phyloP scores from a whole-genome alignment of 192 early-diverging fungal genomes.

The Cetraspora pellucida region DNA sequence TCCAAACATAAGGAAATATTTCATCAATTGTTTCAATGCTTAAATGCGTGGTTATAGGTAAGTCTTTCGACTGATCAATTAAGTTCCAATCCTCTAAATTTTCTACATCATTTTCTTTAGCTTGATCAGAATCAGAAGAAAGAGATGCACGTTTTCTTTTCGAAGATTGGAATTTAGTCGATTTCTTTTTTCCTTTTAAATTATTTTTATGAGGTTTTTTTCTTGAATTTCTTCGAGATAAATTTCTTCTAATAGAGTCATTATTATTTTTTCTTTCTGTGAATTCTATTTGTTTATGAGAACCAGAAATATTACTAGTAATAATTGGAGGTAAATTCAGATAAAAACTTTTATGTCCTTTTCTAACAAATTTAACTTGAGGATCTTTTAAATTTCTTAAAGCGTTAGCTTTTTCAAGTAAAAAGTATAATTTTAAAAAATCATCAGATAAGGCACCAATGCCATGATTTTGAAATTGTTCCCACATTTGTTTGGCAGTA shows the following conservation, averaged over 20 bases:
- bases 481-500: conserved; percentile 24
- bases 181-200: neutral
- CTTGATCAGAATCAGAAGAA: neutral
- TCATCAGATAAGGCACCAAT: conserved; percentile 25
- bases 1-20: conserved; percentile 36
- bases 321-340: neutral
- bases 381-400: neutral
- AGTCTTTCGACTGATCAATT: conserved; percentile 8
- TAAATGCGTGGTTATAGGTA: conserved; percentile 31
- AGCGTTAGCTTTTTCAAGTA: neutral
- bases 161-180: neutral
- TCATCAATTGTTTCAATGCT: conserved; percentile 34
- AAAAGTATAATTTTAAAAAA: conserved; percentile 25
- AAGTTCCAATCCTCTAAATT: conserved; percentile 18
- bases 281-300: neutral
- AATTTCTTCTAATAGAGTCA: neutral
- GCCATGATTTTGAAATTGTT: conserved; percentile 32
- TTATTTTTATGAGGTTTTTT: too few species aligned
- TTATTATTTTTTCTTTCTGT: neutral
- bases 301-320: neutral
- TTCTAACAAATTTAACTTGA: conserved; percentile 6
- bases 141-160: neutral
- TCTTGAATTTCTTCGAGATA: too few species aligned
- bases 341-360: conserved; percentile 10
- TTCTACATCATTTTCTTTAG: neutral